phyloP scores from a whole-genome alignment of 2,329 filamentous ascomycete genomes.

The Colletotrichum trifolii region DNA sequence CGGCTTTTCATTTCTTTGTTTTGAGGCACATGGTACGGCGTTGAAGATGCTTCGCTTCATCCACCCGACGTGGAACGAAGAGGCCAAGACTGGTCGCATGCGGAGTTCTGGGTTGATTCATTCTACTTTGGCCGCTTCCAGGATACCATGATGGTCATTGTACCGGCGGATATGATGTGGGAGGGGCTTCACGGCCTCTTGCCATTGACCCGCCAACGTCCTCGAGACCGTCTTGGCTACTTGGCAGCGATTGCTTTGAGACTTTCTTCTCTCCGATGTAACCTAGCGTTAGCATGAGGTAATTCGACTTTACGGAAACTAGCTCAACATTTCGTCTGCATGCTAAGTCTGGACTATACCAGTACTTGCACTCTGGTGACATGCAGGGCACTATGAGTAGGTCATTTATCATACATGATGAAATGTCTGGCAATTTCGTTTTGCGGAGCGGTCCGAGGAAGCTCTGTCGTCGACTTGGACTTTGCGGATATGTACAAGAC shows the following conservation, averaged over 20 bases:
- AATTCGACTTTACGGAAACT: neutral
- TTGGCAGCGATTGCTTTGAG: slow-evolving; percentile 32
- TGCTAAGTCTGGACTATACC: too few species aligned
- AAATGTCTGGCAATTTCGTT: too few species aligned
- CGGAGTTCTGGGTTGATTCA: slow-evolving; percentile 32
- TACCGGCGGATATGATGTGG: neutral
- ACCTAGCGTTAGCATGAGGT: slow-evolving; percentile 21
- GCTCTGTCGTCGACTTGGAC: too few species aligned
- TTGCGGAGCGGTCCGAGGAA: too few species aligned
- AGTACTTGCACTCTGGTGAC: too few species aligned
- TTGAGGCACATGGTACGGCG: slow-evolving; percentile 29
- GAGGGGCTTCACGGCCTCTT: neutral
- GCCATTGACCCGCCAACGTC: neutral
- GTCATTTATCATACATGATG: too few species aligned
- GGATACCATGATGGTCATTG: slow-evolving; percentile 21
- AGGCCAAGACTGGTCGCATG: slow-evolving; percentile 24
- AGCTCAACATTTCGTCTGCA: too few species aligned
- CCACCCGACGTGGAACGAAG: slow-evolving; percentile 10
- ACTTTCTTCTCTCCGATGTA: slow-evolving; percentile 9
- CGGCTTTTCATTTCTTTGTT: slow-evolving; percentile 36
- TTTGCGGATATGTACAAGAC: too few species aligned
- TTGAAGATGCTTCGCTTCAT: slow-evolving; percentile 26
- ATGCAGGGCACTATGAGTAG: too few species aligned
- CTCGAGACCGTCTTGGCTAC: slow-evolving; percentile 14
- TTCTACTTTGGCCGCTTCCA: slow-evolving; percentile 21